phyloP scores from a whole-genome alignment of 202 grass and related monocot genomes.

The Cymbopogon flexuosus region DNA sequence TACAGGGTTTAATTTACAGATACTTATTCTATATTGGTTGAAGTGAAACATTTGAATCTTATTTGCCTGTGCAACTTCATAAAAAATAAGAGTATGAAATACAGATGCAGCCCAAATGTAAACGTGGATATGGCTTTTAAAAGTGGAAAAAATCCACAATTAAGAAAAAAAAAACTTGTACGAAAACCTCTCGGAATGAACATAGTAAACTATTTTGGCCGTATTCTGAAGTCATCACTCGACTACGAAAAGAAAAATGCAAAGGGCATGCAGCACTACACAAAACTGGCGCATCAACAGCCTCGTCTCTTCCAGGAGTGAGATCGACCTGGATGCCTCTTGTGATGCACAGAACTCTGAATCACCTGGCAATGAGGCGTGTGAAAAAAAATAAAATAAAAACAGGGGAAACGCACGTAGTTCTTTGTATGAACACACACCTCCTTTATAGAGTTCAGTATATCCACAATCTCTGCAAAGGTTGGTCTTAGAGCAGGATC shows the following conservation, averaged over 20 bases:
- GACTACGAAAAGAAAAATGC: neutral
- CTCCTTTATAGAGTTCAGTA: conserved; percentile 55
- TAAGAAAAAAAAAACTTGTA: too few species aligned
- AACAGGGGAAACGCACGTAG: neutral
- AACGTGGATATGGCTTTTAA: too few species aligned
- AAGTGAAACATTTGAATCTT: too few species aligned
- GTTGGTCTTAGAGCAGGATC: conserved; percentile 68
- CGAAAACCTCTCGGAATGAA: too few species aligned
- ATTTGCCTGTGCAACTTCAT: too few species aligned
- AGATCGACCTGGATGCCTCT: conserved; percentile 9
- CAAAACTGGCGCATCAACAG: conserved; percentile 10
- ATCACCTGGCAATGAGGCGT: conserved; percentile 11
- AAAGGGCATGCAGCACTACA: conserved; percentile 6
- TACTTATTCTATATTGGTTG: too few species aligned
- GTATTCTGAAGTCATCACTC: neutral
- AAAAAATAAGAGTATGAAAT: too few species aligned
- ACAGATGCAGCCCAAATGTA: too few species aligned
- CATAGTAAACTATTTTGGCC: neutral
- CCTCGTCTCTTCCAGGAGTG: conserved; percentile 16
- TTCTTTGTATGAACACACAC: conserved; percentile 13
- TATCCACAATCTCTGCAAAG: conserved; percentile 61
- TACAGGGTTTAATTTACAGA: too few species aligned
- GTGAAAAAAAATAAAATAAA: neutral
- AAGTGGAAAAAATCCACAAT: too few species aligned
- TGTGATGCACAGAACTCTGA: conserved; percentile 19